Conservation (phyloP, 495 filamentous ascomycete genomes). For the Aspergillus carlsbadensis region DNA sequence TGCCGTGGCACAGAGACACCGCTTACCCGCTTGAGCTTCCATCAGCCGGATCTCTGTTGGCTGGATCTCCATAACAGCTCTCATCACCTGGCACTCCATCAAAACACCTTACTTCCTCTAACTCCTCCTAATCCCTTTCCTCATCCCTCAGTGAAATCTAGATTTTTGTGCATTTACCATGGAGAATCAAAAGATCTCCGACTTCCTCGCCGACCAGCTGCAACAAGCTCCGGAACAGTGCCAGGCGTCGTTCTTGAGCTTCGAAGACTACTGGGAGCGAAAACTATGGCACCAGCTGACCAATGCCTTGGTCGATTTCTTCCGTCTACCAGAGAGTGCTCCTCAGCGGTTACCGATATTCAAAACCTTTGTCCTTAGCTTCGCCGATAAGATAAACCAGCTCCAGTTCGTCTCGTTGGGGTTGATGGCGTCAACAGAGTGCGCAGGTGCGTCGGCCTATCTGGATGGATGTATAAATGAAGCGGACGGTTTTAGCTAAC, state of each 20-base stretch:
- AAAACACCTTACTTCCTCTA: constrained; percentile 1
- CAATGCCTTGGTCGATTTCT: constrained; percentile 83
- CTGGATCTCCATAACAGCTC: constrained; percentile 16
- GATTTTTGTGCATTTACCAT: constrained; percentile 44
- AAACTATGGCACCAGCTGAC: constrained; percentile 99
- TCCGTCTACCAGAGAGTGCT: constrained; percentile 75
- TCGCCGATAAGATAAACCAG: constrained; percentile 98
- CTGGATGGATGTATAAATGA: neutral
- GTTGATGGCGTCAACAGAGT: constrained; percentile 81
- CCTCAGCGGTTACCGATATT: constrained; percentile 85
- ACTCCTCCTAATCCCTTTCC: neutral
- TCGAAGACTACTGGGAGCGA: constrained; percentile 97
- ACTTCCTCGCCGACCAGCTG: constrained; percentile 88
- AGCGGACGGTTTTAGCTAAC: neutral
- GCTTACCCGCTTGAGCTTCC: constrained; percentile 14
- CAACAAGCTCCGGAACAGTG: constrained; percentile 79
- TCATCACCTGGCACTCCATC: constrained; percentile 11
- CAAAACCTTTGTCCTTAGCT: constrained; percentile 92
- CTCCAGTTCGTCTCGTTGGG: constrained; percentile 92
- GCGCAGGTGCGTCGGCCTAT: constrained; percentile 60
- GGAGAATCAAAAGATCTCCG: constrained; percentile 83
- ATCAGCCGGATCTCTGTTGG: constrained; percentile 13
- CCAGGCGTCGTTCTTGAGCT: constrained; percentile 82
- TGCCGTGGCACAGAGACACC: constrained; percentile 21
- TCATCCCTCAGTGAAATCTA: neutral